phyloP scores from a whole-genome alignment of 305 asterid species.

The Solanum hybrid region DNA sequence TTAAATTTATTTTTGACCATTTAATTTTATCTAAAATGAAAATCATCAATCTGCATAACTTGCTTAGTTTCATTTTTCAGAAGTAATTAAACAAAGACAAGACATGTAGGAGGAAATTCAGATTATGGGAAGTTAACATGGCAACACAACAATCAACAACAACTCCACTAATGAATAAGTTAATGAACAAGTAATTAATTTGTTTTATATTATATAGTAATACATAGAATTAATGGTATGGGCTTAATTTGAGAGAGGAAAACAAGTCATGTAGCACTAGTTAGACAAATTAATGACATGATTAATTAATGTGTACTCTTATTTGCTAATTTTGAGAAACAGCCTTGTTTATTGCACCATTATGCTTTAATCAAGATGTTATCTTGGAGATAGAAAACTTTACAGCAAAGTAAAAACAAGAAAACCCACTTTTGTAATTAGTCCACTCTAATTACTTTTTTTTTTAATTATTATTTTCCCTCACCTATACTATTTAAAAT shows the following conservation, averaged over 20 bases:
- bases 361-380: conserved; percentile 22
- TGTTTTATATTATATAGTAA: not conserved
- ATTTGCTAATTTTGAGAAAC: conserved; percentile 36
- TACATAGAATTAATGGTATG: not conserved
- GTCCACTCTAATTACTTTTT: not conserved
- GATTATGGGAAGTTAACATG: conserved; percentile 26
- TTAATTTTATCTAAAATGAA: not conserved
- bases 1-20: not conserved
- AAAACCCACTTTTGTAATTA: not conserved
- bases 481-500: not conserved
- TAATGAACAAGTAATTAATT: not conserved
- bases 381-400: conserved; percentile 8
- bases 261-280: conserved; percentile 38
- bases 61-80: not conserved
- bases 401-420: not conserved
- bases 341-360: conserved; percentile 19
- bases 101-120: conserved; percentile 50
- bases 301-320: not conserved
- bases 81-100: conserved; percentile 9
- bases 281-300: conserved; percentile 22
- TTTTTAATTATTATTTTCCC: not conserved
- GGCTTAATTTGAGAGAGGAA: not conserved
- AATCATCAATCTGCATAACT: not conserved
- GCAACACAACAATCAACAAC: conserved; percentile 36
- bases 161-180: conserved; percentile 32